Conservation (phyloP, 2,329 filamentous ascomycete species). For the Penicillium glabrum region DNA sequence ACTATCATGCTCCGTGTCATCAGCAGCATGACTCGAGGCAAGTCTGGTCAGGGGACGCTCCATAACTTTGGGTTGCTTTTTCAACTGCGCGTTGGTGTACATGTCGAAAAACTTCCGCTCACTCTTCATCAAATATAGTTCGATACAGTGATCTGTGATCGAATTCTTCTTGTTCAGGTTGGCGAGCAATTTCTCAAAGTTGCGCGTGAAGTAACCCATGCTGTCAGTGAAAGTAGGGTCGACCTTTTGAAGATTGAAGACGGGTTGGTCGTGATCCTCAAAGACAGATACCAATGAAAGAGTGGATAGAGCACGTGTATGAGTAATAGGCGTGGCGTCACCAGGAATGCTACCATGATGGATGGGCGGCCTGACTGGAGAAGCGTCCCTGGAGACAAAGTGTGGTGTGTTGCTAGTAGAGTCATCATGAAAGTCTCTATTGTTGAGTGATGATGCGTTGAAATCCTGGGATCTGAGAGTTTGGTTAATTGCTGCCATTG, state of each 20-base stretch:
- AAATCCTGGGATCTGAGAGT: constrained; percentile 18
- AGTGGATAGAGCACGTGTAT: constrained; percentile 43
- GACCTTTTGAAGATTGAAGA: constrained; percentile 66
- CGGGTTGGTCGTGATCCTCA: constrained; percentile 59
- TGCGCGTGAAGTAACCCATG: constrained; percentile 60
- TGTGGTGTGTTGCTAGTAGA: background rate
- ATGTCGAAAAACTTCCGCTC: constrained; percentile 67
- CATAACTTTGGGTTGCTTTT: constrained; percentile 40
- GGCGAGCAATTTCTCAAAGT: constrained; percentile 59
- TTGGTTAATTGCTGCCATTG: constrained; percentile 33
- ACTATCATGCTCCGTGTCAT: constrained; percentile 41
- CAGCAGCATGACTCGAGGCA: constrained; percentile 38
- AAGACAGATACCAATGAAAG: constrained; percentile 59
- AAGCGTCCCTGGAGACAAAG: background rate
- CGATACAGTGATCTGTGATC: constrained; percentile 61
- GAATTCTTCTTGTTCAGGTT: constrained; percentile 59
- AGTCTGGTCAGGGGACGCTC: constrained; percentile 30
- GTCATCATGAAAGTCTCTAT: background rate
- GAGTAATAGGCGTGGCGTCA: constrained; percentile 20
- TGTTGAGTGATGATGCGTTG: background rate
- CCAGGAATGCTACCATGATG: background rate
- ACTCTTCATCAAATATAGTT: constrained; percentile 63
- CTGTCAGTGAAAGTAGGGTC: constrained; percentile 68
- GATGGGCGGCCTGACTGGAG: background rate
- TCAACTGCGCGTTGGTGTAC: constrained; percentile 59